Conservation (phyloP, 2,329 filamentous ascomycete species). For the Botrytis fragariae region DNA sequence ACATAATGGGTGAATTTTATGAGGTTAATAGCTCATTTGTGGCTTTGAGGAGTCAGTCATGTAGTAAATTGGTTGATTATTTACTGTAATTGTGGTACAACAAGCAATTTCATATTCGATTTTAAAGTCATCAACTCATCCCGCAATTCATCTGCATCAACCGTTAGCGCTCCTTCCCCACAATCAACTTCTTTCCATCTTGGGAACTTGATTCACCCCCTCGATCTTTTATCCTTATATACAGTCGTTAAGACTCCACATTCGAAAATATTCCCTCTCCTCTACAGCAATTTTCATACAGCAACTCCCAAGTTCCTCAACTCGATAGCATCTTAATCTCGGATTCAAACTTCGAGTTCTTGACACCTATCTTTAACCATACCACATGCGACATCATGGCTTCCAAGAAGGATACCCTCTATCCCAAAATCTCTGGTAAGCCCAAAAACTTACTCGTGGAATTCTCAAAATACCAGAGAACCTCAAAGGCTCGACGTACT, state of each 20-base stretch:
- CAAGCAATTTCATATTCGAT: neutral
- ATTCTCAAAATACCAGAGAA: constrained; percentile 1
- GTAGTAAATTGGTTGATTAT: neutral
- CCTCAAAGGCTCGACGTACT: neutral
- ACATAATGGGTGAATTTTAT: neutral
- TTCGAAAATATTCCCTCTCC: neutral
- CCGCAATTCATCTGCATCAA: neutral
- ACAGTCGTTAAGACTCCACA: neutral
- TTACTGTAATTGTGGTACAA: neutral
- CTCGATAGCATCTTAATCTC: neutral
- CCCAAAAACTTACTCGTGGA: constrained; percentile 2
- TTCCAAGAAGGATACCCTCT: neutral
- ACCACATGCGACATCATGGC: neutral
- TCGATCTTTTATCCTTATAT: neutral
- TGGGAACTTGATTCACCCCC: neutral
- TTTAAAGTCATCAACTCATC: neutral
- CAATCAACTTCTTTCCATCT: neutral
- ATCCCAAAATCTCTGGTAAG: constrained; percentile 4
- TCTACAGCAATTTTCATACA: neutral
- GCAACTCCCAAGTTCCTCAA: neutral
- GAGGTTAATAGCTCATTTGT: neutral
- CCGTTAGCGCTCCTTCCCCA: neutral
- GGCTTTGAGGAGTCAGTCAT: neutral
- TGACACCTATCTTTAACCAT: neutral
- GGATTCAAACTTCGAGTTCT: neutral